Percentiles rank a stretch among this genome's conserved stretches.
These are phyloP conservation scores for Chlamydomonas incerta DNA, from an alignment of 139 green algal species.

Conservation along the genomic window DNA sequence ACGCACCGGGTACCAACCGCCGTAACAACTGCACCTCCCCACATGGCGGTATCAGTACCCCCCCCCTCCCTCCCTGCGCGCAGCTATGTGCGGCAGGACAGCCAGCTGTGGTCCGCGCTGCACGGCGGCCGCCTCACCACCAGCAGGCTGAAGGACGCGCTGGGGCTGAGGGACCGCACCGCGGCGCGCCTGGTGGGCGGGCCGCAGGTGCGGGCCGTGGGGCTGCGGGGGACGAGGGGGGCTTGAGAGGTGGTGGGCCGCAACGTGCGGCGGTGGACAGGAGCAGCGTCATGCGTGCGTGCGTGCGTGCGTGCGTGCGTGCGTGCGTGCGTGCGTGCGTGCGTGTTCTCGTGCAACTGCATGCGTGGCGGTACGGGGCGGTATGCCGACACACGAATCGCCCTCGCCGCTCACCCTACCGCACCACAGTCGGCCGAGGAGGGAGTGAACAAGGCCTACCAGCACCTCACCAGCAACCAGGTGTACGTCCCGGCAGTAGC, in stretches of 20 bases:
- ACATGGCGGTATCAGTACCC: too few relatives aligned
- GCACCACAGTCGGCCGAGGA: background rate
- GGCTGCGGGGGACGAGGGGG: background rate
- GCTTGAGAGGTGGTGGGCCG: too few relatives aligned
- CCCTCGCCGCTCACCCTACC: background rate
- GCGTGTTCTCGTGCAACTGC: too few relatives aligned
- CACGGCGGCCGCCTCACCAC: constrained; percentile 75
- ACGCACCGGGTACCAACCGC: too few relatives aligned
- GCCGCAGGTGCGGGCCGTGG: constrained; percentile 13
- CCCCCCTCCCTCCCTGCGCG: too few relatives aligned
- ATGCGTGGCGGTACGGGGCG: too few relatives aligned
- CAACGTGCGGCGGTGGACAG: too few relatives aligned
- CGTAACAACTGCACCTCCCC: too few relatives aligned
- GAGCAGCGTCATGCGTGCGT: background rate
- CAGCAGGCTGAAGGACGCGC: constrained; percentile 56
- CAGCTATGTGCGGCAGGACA: constrained; percentile 69
- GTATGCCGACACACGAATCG: too few relatives aligned
- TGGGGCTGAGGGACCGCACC: constrained; percentile 71
- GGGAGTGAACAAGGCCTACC: constrained; percentile 7
- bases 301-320: too few relatives aligned
- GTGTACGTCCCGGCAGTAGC: too few relatives aligned
- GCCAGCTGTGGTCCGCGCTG: constrained; percentile 62
- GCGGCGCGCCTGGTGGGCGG: constrained; percentile 28
- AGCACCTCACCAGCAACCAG: background rate
- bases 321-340: too few relatives aligned